Base-by-base conservation (phyloP, 2,329 filamentous ascomycete species). In the Cercospora nicotianae region DNA sequence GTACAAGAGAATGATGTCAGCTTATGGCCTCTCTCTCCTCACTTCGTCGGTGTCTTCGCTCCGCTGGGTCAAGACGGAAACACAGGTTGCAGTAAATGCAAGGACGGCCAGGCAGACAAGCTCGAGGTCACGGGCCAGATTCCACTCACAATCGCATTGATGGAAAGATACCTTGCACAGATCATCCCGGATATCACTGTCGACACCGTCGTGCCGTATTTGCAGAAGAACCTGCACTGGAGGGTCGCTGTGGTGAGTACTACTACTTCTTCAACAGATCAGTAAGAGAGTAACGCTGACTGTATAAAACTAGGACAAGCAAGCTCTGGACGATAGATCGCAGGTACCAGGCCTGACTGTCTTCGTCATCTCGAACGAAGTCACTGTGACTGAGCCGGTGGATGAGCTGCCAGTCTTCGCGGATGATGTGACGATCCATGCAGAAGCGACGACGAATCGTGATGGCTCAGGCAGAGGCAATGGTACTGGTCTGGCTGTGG, bases 201-300 rank as follows among this genome's bases (percentile, higher is more conserved):
- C 13, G 23, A 66, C 10, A 61, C 60, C 8, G 59, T 66, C 3
- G 64, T 39, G 28, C 64, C 64, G n/a, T 66, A 66, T 48, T 18
- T 66, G 33, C 51, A 62, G 33, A 61, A 58, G 18, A 66, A 66
- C 9, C 33, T 66, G 59, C 64, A 66, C 18, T 66, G 64, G 64
- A 62, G 64, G 12, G 64, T 66, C 7, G 64, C 64, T 4, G 60
- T 61, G n/a, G 64, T 66, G 55, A 63, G 64, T 18, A 26, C 12
- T 16, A n/a, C 8, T 16, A 5, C 5, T 60, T 28, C 16, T 26
- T 6, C 16, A 6, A 20, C 10, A 23, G 9, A 60, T 23, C 13
- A n/a, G 26, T 23, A 2, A 5, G 12, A 36, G 1, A 13, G 4
- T 5, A 36, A 36, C 4, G 4, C 23, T 55, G 13, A 55, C 23